A percentile compares a stretch with the other conserved stretches of the same genome.
phyloP scores from a whole-genome alignment of 306 rosid species.

The Rosa rugosa region DNA sequence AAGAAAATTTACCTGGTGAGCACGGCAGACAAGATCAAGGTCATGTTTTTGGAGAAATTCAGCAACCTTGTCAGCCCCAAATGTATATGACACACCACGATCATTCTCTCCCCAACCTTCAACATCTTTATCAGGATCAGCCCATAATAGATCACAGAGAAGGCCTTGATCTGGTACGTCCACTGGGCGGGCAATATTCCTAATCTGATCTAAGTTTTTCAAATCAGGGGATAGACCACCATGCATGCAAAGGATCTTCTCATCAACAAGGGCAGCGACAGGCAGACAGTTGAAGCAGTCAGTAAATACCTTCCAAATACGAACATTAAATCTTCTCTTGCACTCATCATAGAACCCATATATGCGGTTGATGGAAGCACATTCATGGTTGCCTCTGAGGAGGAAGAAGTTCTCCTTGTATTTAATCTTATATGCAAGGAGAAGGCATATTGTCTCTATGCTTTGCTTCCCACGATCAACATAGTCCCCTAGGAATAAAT shows the following conservation, averaged over 20 bases:
- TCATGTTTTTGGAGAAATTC: conserved; percentile 77
- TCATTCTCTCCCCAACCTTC: conserved; percentile 94
- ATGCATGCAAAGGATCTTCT: conserved; percentile 89
- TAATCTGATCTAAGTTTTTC: conserved; percentile 68
- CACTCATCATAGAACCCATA: conserved; percentile 89
- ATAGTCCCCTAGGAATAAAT: conserved; percentile 82
- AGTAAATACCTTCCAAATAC: conserved; percentile 77
- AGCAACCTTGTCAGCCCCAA: conserved; percentile 81
- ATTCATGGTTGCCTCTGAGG: conserved; percentile 85
- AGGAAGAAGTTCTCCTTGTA: conserved; percentile 88
- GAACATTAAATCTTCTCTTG: conserved; percentile 79
- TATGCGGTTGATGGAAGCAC: conserved; percentile 84
- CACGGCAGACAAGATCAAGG: conserved; percentile 79
- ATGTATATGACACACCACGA: conserved; percentile 80
- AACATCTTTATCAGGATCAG: conserved; percentile 84
- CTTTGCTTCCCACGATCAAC: conserved; percentile 92
- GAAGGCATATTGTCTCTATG: conserved; percentile 79
- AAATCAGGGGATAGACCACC: conserved; percentile 82
- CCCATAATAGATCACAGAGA: conserved; percentile 84
- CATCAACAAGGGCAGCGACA: conserved; percentile 80
- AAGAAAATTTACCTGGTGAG: conserved; percentile 60
- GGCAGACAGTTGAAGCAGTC: conserved; percentile 82
- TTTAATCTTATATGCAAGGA: conserved; percentile 79
- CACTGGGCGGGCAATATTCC: conserved; percentile 76
- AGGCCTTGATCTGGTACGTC: conserved; percentile 88